Evolutionary conservation across 331 rosid genomes (phyloP), one percentile per base, ranked within the genome.

Genomic region (Quercus phellos): DNA sequence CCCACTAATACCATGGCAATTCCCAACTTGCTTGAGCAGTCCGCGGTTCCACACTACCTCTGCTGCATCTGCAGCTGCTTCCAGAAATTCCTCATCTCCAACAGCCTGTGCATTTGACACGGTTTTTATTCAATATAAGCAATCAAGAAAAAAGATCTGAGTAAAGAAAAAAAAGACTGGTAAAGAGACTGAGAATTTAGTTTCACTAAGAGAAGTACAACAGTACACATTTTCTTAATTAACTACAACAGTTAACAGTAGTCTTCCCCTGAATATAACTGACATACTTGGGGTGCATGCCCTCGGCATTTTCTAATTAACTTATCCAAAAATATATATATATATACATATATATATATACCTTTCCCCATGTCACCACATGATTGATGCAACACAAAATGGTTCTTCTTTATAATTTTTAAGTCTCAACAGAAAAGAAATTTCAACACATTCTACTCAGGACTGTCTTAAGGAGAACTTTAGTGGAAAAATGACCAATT

Each of bases 1-100:
- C 66, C 96, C 96, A 74, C 93, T 91, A 6, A 91, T 87, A 10
- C 96, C 90, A 55, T 89, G 92, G 81, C 93, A 89, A 51, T 86
- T 84, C 46, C 93, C 92, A 56, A 88, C 84, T 76, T 87, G 78
- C 82, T 78, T 91, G 13, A 91, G 90, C 72, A 91, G 61, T 35
- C 96, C 87, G 2, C 90, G 84, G 19, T 81, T 79, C 91, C 93
- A 87, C 18, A 89, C 91, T 24, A 83, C 82, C 85, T 83, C 92
- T 21, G 88, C 89, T 19, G 93, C 91, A 67, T 91, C 87, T 46
- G 24, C 50, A 70, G 96, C 93, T 35, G 93, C 93, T 85, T 86
- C 84, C 81, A 86, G 70, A 81, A 89, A 84, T 61, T 87, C 89
- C 53, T 83, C 73, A 38, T 84, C 91, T 46, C 90, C 84, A 80